Percentiles rank a stretch among this genome's conserved stretches.
Conservation (phyloP, 805 yeast genomes). For the Metahyphopichia silvanorum region DNA sequence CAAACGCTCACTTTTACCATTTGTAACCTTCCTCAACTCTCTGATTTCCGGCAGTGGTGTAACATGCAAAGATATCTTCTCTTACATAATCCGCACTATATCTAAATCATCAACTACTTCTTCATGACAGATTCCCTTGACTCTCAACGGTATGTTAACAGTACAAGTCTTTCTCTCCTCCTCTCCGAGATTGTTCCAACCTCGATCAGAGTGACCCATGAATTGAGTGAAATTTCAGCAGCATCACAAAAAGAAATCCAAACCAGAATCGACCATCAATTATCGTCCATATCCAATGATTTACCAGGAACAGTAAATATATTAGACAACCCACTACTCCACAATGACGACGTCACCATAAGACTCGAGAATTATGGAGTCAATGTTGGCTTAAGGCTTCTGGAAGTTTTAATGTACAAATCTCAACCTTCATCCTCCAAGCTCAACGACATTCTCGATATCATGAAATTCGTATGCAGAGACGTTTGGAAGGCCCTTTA, state of each 20-base stretch:
- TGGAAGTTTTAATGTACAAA: constrained; percentile 45
- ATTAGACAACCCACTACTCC: constrained; percentile 29
- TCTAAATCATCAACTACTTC: neutral
- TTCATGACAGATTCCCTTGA: constrained; percentile 18
- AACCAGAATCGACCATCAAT: constrained; percentile 22
- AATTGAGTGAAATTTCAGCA: constrained; percentile 21
- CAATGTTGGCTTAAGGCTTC: constrained; percentile 57
- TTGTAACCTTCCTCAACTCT: too few species aligned
- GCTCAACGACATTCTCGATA: constrained; percentile 64
- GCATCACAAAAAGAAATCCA: constrained; percentile 11
- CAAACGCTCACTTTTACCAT: too few species aligned
- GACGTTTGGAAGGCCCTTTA: constrained; percentile 84
- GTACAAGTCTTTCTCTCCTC: constrained; percentile 57
- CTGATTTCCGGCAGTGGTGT: too few species aligned
- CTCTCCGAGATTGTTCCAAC: constrained; percentile 76
- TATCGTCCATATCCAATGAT: constrained; percentile 28
- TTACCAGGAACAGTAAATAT: constrained; percentile 43
- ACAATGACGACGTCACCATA: constrained; percentile 49
- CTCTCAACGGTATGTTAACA: constrained; percentile 43
- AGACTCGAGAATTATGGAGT: constrained; percentile 72
- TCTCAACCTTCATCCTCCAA: constrained; percentile 29
- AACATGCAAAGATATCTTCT: too few species aligned
- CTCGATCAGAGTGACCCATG: constrained; percentile 59
- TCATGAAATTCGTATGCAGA: constrained; percentile 89
- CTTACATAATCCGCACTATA: too few species aligned